Evolutionary conservation across 2,329 filamentous ascomycete species (phyloP).

Genomic region (Epichloe aotearoae): DNA sequence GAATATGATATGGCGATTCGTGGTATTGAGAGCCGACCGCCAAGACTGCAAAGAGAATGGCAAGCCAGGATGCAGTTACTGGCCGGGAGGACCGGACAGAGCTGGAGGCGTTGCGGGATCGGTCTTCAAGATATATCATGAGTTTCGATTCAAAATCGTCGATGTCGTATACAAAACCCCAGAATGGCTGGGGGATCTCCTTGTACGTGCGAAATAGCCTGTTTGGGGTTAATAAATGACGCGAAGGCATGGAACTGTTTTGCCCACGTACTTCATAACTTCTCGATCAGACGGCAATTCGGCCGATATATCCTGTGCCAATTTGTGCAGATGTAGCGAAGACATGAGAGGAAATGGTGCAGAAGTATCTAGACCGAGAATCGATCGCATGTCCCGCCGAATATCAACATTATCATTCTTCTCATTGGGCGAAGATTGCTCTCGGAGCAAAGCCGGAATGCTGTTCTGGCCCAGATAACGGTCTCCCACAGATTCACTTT

Average conservation of each 20-base stretch:
- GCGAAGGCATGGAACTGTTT: neutral
- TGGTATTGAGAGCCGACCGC: constrained; percentile 55
- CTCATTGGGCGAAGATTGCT: constrained; percentile 42
- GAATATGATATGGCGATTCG: constrained; percentile 48
- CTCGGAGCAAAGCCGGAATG: constrained; percentile 50
- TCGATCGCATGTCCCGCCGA: constrained; percentile 51
- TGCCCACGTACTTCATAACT: constrained; percentile 47
- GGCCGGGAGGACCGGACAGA: constrained; percentile 32
- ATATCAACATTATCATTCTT: constrained; percentile 42
- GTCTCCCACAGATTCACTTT: constrained; percentile 42
- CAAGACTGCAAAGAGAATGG: constrained; percentile 51
- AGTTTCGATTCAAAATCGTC: constrained; percentile 51
- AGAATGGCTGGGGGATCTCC: constrained; percentile 53
- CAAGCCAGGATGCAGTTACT: constrained; percentile 52
- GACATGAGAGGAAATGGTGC: constrained; percentile 57
- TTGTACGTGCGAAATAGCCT: constrained; percentile 55
- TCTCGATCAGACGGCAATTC: constrained; percentile 52
- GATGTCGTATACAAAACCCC: constrained; percentile 54
- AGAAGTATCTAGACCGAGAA: constrained; percentile 51
- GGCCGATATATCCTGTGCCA: constrained; percentile 46
- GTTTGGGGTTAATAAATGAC: constrained; percentile 5
- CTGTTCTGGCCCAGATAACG: constrained; percentile 55
- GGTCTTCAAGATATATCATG: constrained; percentile 52
- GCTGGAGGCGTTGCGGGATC: constrained; percentile 40
- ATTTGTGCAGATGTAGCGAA: constrained; percentile 42